Base-by-base conservation (phyloP, 352 stramenopile genomes). In the Globisporangium lucens region DNA sequence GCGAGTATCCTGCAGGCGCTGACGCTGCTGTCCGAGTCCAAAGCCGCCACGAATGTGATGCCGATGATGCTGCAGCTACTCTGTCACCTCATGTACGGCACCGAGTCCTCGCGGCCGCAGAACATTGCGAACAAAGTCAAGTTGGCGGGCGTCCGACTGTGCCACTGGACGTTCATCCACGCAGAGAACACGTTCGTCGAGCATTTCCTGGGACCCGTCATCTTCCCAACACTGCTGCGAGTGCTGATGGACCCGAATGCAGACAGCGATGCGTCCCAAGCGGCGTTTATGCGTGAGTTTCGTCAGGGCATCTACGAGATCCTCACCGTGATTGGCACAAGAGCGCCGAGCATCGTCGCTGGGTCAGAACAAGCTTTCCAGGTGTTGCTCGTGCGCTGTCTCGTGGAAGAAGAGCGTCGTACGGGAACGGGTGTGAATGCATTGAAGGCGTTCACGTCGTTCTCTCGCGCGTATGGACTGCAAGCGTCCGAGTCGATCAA, bases 41-140 rank as follows among this genome's bases (percentile, higher is more conserved):
- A 89, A 62, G 64, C 74, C 7, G 83, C 82, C 13, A 69, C 83
- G 15, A 89, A 89, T 61, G 74, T 80, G 12, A 62, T 90, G 35
- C 87, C 87, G 0, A 68, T 82, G 47, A 83, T 92, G 66, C 60
- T 94, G 24, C 84, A 93, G 63, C 56, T 93, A 29, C 70, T 94
- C 17, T 94, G 85, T 55, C 82, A 92, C 51, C 72, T 92, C 20
- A 87, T 94, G 80, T 93, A 89, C 67, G 87, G 78, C n/a, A 66
- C 71, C 3, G 82, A 90, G 43, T 27, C 75, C 3, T 75, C 61
- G 1, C 76, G 85, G 12, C 77, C 83, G 5, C 72, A 67, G 33
- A 85, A 80, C 57, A 72, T 94, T 33, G 63, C 72, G 0, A 84
- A 81, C 63, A 85, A 85, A 41, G 83, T 94, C 55, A 85, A 87